Percentiles rank a stretch among this genome's conserved stretches.
Evolutionary conservation across 495 filamentous ascomycete species (phyloP).

Genomic region (Hypoxylon perforatum): DNA sequence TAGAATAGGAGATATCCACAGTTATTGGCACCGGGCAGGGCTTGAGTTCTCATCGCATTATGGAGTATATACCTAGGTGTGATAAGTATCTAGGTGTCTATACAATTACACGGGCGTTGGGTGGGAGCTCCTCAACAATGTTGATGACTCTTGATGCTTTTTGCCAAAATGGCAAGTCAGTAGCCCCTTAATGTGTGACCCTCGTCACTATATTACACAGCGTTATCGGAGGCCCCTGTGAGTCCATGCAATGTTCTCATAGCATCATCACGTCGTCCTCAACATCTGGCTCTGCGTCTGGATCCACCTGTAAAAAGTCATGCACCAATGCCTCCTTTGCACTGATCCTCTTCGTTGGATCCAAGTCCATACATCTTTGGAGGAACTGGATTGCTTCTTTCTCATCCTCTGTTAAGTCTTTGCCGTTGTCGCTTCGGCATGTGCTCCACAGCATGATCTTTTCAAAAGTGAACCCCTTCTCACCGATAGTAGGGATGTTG

Average conservation of each 20-base stretch:
- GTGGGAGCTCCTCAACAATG: neutral
- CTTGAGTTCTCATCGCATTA: neutral
- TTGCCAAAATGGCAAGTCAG: neutral
- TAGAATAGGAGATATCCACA: too few species aligned
- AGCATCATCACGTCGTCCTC: too few species aligned
- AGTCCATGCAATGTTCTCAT: neutral
- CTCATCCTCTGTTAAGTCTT: conserved; percentile 67
- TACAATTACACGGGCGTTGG: neutral
- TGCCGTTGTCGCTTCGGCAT: conserved; percentile 62
- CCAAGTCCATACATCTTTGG: conserved; percentile 74
- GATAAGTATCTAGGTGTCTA: neutral
- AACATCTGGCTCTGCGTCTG: conserved; percentile 24
- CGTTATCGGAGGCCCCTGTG: neutral
- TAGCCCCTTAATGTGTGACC: neutral
- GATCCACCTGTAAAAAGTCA: conserved; percentile 71
- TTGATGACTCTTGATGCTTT: neutral
- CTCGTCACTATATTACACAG: too few species aligned
- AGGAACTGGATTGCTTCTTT: conserved; percentile 74
- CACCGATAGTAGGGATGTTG: conserved; percentile 88
- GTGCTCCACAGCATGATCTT: conserved; percentile 95
- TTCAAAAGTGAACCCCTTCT: conserved; percentile 83
- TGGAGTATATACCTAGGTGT: neutral
- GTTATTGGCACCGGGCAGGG: too few species aligned
- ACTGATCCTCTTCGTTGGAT: conserved; percentile 76
- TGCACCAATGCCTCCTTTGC: conserved; percentile 77